Evolutionary conservation across 441 rosid genomes (phyloP).

Genomic region (Populus trichocarpa): DNA sequence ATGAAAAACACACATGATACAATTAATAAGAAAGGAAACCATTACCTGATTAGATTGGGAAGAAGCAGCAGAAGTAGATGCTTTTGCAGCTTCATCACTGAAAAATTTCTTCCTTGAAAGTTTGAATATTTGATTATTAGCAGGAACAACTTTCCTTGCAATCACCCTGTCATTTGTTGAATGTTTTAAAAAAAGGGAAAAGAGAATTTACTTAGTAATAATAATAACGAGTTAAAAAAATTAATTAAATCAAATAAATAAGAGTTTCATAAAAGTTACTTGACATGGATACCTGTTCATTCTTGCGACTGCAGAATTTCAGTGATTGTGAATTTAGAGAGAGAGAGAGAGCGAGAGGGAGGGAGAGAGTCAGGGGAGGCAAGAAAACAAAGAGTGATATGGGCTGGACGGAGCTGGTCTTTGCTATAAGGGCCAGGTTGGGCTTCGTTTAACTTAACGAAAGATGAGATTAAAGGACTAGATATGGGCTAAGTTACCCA

Average conservation of each 20-base stretch:
- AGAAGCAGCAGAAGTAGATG: not conserved
- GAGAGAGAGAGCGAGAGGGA: not conserved
- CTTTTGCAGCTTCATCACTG: not conserved
- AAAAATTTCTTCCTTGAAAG: not conserved
- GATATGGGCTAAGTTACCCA: not conserved
- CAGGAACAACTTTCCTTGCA: not conserved
- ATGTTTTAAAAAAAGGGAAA: not conserved
- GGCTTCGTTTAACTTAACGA: not conserved
- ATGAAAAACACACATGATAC: not conserved
- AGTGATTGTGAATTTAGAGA: not conserved
- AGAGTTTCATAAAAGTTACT: not conserved
- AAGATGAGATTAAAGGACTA: not conserved
- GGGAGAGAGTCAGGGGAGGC: not conserved
- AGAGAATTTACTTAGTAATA: not conserved
- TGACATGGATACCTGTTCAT: slow-evolving; percentile 25
- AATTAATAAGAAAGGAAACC: not conserved
- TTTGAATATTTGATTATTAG: not conserved
- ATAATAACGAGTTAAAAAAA: too few relatives aligned
- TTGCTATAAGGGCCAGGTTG: not conserved
- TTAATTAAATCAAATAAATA: too few relatives aligned
- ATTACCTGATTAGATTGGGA: not conserved
- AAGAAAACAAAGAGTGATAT: not conserved
- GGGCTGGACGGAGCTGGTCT: not conserved
- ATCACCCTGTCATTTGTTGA: not conserved
- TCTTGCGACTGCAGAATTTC: not conserved